These are phyloP conservation scores for Lactifluus piperatus DNA, from an alignment of 768 basidiomycete species.

Conservation along the genomic window DNA sequence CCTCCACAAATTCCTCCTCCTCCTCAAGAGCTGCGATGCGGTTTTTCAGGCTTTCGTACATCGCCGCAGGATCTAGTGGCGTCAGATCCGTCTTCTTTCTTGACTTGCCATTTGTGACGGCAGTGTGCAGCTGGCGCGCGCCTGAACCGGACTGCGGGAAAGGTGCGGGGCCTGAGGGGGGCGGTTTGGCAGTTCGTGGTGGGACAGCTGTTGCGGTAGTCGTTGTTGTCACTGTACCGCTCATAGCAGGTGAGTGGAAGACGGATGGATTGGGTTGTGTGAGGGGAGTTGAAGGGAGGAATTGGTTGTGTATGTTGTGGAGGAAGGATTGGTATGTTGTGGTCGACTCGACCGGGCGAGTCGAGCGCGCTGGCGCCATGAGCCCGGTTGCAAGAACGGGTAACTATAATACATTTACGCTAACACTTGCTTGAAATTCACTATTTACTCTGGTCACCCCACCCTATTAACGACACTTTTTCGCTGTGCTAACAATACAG, in stretches of 20 bases:
- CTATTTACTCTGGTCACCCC: too few relatives aligned
- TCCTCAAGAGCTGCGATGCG: slow-evolving; percentile 86
- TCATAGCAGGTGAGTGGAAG: neutral
- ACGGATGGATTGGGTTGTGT: neutral
- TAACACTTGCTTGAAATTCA: too few relatives aligned
- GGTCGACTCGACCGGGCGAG: slow-evolving; percentile 3
- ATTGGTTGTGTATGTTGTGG: neutral
- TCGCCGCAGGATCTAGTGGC: slow-evolving; percentile 71
- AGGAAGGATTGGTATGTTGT: neutral
- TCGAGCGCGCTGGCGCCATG: slow-evolving; percentile 7
- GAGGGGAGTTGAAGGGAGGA: neutral
- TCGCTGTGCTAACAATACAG: too few relatives aligned
- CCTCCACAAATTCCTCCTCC: slow-evolving; percentile 78
- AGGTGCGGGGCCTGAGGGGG: slow-evolving; percentile 28
- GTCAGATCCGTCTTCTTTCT: slow-evolving; percentile 66
- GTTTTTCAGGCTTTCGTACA: slow-evolving; percentile 85
- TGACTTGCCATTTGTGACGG: slow-evolving; percentile 20
- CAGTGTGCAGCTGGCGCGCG: slow-evolving; percentile 42
- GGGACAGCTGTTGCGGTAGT: neutral
- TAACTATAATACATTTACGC: too few relatives aligned
- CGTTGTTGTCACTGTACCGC: slow-evolving; percentile 5
- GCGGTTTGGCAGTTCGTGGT: slow-evolving; percentile 22
- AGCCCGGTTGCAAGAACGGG: neutral
- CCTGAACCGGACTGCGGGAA: slow-evolving; percentile 27
- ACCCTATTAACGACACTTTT: too few relatives aligned